A percentile compares a stretch with the other conserved stretches of the same genome.
phyloP scores from a whole-genome alignment of 1,284 basidiomycete genomes.

The Moesziomyces sp. region DNA sequence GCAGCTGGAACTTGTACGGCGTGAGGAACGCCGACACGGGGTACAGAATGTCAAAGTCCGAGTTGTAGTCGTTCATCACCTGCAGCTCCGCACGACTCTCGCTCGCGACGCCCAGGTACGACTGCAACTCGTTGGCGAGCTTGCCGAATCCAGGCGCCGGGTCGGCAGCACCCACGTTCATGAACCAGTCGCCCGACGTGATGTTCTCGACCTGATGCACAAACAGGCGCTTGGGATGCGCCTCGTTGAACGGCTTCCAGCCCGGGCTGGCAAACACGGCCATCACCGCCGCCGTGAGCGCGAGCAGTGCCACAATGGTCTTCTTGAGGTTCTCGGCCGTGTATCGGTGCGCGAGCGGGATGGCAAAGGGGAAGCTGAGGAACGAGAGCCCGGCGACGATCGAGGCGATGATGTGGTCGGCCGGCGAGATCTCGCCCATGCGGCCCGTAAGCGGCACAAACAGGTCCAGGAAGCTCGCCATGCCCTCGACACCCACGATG shows the following conservation, averaged over 20 bases:
- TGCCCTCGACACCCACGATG: slow-evolving; percentile 77
- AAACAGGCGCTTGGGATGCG: slow-evolving; percentile 89
- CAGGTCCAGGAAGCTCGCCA: slow-evolving; percentile 79
- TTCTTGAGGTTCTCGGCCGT: slow-evolving; percentile 68
- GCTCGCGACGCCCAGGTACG: slow-evolving; percentile 72
- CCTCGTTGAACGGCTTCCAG: slow-evolving; percentile 79
- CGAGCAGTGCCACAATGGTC: slow-evolving; percentile 71
- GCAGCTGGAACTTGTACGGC: slow-evolving; percentile 78
- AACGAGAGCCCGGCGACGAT: slow-evolving; percentile 71
- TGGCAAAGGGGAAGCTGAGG: slow-evolving; percentile 74
- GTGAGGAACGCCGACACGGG: slow-evolving; percentile 77
- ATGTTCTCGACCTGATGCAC: slow-evolving; percentile 85
- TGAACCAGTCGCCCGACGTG: slow-evolving; percentile 76
- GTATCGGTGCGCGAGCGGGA: slow-evolving; percentile 79
- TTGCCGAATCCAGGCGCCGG: slow-evolving; percentile 79
- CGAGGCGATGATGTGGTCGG: slow-evolving; percentile 88
- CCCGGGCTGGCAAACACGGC: slow-evolving; percentile 74
- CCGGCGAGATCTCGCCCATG: slow-evolving; percentile 70
- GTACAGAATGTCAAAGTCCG: slow-evolving; percentile 74
- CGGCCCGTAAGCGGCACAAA: slow-evolving; percentile 87
- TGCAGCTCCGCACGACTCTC: slow-evolving; percentile 57
- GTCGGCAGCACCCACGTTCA: slow-evolving; percentile 87
- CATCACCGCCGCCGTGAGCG: slow-evolving; percentile 71
- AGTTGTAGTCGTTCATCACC: slow-evolving; percentile 64
- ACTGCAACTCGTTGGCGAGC: slow-evolving; percentile 76